phyloP scores from a whole-genome alignment of 345 rosid genomes.

The Salix dunnii region DNA sequence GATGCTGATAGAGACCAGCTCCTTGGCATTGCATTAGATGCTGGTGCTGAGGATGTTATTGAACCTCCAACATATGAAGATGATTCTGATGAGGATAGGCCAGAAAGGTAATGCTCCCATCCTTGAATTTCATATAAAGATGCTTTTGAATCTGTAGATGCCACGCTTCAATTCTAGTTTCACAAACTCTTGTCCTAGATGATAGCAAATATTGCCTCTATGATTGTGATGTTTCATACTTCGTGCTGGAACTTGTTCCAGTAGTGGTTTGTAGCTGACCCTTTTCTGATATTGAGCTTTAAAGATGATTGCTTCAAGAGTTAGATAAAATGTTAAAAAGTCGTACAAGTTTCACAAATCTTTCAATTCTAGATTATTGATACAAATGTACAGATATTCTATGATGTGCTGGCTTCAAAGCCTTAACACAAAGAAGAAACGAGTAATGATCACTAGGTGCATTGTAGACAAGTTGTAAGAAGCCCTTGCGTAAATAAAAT shows the following conservation, averaged over 20 bases:
- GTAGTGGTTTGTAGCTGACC: too few relatives aligned
- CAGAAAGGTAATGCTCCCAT: conserved; percentile 46
- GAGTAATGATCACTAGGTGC: neutral
- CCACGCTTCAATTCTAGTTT: neutral
- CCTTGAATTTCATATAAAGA: neutral
- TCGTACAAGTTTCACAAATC: neutral
- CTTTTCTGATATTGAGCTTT: neutral
- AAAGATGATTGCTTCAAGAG: too few relatives aligned
- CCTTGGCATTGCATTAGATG: conserved; percentile 68
- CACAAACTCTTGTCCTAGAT: neutral
- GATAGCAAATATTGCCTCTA: neutral
- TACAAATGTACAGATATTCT: neutral
- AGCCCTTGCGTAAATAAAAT: neutral
- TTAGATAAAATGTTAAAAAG: too few relatives aligned
- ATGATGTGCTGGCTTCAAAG: neutral
- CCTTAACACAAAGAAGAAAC: neutral
- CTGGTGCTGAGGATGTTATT: conserved; percentile 94
- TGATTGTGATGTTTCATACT: too few relatives aligned
- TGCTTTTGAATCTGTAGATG: neutral
- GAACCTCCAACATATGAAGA: conserved; percentile 74
- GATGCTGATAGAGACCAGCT: conserved; percentile 86
- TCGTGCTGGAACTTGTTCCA: too few relatives aligned
- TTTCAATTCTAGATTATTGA: neutral
- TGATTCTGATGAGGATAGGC: conserved; percentile 64
- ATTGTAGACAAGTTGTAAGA: neutral